Conservation (phyloP, 169 alveolate species). For the Eimeria necatrix region DNA sequence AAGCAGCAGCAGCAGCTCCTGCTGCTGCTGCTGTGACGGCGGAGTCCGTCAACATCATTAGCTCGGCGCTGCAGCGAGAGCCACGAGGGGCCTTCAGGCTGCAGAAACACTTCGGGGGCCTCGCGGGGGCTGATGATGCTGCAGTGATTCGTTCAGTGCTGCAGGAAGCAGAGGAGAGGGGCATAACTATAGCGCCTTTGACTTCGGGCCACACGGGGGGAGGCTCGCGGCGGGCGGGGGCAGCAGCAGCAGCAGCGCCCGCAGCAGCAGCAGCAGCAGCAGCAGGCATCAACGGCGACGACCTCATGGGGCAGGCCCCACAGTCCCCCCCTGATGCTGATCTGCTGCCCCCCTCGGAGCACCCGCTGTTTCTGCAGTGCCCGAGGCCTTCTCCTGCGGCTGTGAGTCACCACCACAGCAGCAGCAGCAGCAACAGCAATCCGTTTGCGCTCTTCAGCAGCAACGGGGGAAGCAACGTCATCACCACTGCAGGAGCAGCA, state of each 20-base stretch:
- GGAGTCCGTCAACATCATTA: background rate
- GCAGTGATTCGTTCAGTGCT: background rate
- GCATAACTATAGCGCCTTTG: constrained; percentile 20
- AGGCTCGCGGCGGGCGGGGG: background rate
- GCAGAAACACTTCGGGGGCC: constrained; percentile 9
- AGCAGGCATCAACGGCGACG: constrained; percentile 7
- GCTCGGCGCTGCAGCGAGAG: constrained; percentile 47
- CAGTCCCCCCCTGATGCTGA: constrained; percentile 34
- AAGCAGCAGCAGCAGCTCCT: constrained; percentile 29
- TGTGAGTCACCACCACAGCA: background rate
- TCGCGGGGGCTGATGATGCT: background rate
- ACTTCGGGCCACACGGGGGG: background rate
- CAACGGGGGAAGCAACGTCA: background rate
- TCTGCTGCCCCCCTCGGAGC: constrained; percentile 48
- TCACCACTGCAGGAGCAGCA: background rate
- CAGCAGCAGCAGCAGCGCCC: background rate
- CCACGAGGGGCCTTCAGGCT: constrained; percentile 18
- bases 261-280: constrained; percentile 24
- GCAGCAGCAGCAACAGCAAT: constrained; percentile 58
- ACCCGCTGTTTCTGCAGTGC: constrained; percentile 3
- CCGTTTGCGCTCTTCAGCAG: constrained; percentile 37
- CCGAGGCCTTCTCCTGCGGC: background rate
- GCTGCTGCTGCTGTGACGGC: constrained; percentile 14
- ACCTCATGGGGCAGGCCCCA: background rate
- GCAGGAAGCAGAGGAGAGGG: constrained; percentile 32